phyloP scores from a whole-genome alignment of 371 early-diverging fungal species.

The Mucor irregularis region DNA sequence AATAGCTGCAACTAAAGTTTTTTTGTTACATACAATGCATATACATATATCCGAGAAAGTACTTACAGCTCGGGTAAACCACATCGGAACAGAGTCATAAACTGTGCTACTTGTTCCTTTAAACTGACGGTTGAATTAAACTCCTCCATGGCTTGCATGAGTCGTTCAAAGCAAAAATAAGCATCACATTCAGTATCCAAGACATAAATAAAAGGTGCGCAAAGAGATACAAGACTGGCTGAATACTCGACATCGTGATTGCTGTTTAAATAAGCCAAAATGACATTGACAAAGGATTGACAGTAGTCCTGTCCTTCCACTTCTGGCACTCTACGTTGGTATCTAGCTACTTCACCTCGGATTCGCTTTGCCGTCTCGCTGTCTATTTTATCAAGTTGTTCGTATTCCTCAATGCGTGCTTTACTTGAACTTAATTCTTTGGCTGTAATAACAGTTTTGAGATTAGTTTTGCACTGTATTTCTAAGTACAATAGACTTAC shows the following conservation, averaged over 20 bases:
- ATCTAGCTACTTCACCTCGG: constrained; percentile 84
- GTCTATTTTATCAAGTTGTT: constrained; percentile 74
- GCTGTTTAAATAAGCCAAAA: constrained; percentile 79
- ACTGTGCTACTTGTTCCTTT: constrained; percentile 75
- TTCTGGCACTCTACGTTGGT: constrained; percentile 55
- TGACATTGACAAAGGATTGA: constrained; percentile 76
- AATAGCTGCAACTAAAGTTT: constrained; percentile 61
- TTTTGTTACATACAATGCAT: too few species aligned
- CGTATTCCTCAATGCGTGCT: constrained; percentile 73
- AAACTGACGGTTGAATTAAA: constrained; percentile 55
- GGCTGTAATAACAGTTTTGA: constrained; percentile 45
- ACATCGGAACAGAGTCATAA: constrained; percentile 77
- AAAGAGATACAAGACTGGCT: constrained; percentile 74
- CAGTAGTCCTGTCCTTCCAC: constrained; percentile 32
- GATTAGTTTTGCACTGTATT: not conserved
- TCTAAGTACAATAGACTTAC: constrained; percentile 44
- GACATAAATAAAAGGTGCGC: constrained; percentile 83
- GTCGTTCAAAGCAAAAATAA: constrained; percentile 77
- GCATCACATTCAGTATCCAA: constrained; percentile 79
- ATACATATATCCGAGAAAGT: too few species aligned
- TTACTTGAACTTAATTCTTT: constrained; percentile 71
- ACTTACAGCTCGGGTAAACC: constrained; percentile 68
- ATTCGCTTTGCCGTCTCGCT: constrained; percentile 80
- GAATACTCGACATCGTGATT: constrained; percentile 79
- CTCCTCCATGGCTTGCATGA: constrained; percentile 70